These are phyloP conservation scores for Cymodocea nodosa DNA, from an alignment of 116 monocot species.

Conservation along the genomic window DNA sequence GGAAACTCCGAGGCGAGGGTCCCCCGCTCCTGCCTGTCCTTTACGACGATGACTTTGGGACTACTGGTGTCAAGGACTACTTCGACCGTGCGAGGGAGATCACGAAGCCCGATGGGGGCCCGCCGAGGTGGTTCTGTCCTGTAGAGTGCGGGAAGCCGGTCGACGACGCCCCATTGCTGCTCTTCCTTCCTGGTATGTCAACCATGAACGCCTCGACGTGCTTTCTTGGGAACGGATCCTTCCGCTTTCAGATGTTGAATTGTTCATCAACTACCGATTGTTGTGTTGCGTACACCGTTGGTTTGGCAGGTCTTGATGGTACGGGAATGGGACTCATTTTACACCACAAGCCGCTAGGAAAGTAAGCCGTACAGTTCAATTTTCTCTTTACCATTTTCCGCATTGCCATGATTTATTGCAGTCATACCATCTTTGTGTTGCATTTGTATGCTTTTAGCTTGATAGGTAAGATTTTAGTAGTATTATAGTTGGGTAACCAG, in stretches of 20 bases:
- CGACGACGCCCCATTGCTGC: conserved; percentile 40
- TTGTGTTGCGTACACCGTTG: neutral
- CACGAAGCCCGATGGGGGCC: conserved; percentile 21
- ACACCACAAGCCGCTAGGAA: conserved; percentile 87
- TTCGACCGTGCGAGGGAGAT: conserved; percentile 36
- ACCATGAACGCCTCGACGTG: too few species aligned
- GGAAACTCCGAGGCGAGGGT: neutral
- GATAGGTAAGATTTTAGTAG: too few species aligned
- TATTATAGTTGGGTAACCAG: too few species aligned
- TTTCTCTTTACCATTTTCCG: neutral
- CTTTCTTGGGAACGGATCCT: neutral
- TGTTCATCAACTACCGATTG: too few species aligned
- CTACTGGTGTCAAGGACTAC: conserved; percentile 39
- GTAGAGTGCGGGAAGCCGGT: conserved; percentile 42
- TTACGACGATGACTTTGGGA: conserved; percentile 22
- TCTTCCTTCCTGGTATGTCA: conserved; percentile 71
- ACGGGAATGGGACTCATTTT: conserved; percentile 74
- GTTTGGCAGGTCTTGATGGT: conserved; percentile 59
- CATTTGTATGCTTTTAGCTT: too few species aligned
- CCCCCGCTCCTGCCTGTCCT: conserved; percentile 8
- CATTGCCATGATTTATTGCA: too few species aligned
- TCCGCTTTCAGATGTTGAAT: neutral
- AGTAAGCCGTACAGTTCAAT: conserved; percentile 26
- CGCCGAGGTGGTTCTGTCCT: conserved; percentile 68
- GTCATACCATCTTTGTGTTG: neutral